Evolutionary conservation across 1,139 yeast species (phyloP).

Genomic region (Scheffersomyces titani): DNA sequence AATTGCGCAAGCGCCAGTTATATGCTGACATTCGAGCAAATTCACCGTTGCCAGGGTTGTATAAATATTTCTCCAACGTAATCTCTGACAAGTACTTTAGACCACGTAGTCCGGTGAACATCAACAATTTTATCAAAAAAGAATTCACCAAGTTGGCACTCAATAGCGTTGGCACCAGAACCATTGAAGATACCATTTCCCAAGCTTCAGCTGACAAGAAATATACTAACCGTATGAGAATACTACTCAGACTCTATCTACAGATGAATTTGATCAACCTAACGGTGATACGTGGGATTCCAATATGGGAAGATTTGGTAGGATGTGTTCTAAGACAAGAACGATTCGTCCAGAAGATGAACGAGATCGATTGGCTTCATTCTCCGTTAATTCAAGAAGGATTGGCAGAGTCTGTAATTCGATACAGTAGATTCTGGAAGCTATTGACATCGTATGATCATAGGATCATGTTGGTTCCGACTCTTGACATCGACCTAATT

Average conservation of each 20-base stretch:
- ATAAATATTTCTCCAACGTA: slow-evolving; percentile 11
- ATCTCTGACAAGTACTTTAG: slow-evolving; percentile 4
- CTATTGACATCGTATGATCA: slow-evolving; percentile 15
- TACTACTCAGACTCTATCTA: slow-evolving; percentile 15
- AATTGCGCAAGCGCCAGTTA: slow-evolving; percentile 22
- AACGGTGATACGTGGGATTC: slow-evolving; percentile 15
- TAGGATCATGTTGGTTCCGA: slow-evolving; percentile 29
- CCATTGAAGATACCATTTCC: not conserved
- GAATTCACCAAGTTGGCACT: not conserved
- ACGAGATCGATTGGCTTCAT: slow-evolving; percentile 28
- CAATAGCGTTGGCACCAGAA: slow-evolving; percentile 1
- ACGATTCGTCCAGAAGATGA: slow-evolving; percentile 31
- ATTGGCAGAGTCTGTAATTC: slow-evolving; percentile 18
- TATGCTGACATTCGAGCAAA: slow-evolving; percentile 16
- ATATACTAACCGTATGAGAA: not conserved
- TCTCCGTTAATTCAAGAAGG: slow-evolving; percentile 20
- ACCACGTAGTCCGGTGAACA: slow-evolving; percentile 3
- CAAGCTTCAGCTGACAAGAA: not conserved
- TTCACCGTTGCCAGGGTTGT: slow-evolving; percentile 14
- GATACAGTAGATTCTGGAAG: slow-evolving; percentile 28
- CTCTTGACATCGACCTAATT: slow-evolving; percentile 39
- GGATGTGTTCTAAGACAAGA: slow-evolving; percentile 34
- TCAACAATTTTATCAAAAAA: slow-evolving; percentile 5
- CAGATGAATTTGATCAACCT: slow-evolving; percentile 21
- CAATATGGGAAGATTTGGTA: slow-evolving; percentile 30